Evolutionary conservation across 31 red algal genomes (phyloP), one percentile per base, ranked within the genome.

Genomic region (Pterothamnion heteromorphum): DNA sequence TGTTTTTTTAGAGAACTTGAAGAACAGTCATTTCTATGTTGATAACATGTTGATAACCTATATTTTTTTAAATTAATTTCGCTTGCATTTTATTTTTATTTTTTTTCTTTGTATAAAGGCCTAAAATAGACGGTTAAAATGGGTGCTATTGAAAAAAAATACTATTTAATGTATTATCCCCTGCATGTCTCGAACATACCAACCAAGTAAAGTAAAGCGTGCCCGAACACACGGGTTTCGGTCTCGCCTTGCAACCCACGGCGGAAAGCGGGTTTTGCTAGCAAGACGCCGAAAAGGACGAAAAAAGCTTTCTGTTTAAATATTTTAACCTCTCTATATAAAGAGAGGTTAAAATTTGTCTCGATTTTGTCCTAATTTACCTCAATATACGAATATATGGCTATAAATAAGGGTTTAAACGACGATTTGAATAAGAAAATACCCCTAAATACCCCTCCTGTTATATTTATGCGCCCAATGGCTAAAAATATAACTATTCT

Each of bases 41-140:
- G 82, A 76, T 32, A 76, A 26, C 30, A 76, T 30, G 30, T 76
- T 76, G 72, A 76, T 30, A 86, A 86, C 26, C 82, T 37, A 86
- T 31, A 27, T 86, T 86, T 86, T 27, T 31, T 86, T 86, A 43
- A 86, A 86, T 36, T 86, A 39, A 86, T 37, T 86, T 86, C 72
- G 30, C 26, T 76, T 32, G 72, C 72, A 76, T 76, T 76, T 26
- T 76, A 76, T 76, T 76, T 76, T 26, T 76, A 32, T 26, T 26
- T 76, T 76, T 30, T 30, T 32, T 76, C 72, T 76, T 26, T 76
- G 30, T 76, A 76, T 76, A 30, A 76, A 30, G 72, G 23, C 26
- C 26, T 30, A 30, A 76, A 76, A 32, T 76, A 30, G 30, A 30
- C 26, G 72, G 72, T 76, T 30, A 26, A 30, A 76, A 26, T 76